A percentile compares a stretch with the other conserved stretches of the same genome.
Evolutionary conservation across 2,329 filamentous ascomycete species (phyloP).

Genomic region (Akanthomyces dipterigenus): DNA sequence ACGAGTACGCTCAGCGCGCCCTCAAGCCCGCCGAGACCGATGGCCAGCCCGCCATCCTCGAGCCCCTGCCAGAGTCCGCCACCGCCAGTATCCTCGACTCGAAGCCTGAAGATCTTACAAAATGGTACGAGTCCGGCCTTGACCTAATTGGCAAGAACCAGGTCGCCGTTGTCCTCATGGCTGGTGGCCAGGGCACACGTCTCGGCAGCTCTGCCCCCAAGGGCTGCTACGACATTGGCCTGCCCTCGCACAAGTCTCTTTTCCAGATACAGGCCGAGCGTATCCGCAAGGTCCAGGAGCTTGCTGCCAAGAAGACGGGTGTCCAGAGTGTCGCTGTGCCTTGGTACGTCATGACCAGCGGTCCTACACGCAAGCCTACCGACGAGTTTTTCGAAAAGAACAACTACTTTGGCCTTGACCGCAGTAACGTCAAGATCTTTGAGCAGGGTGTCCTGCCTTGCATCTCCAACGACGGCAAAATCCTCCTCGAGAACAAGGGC

Average conservation of each 20-base stretch:
- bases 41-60: slow-evolving; percentile 52
- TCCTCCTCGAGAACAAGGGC: slow-evolving; percentile 82
- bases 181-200: slow-evolving; percentile 91
- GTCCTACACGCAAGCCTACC: slow-evolving; percentile 86
- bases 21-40: slow-evolving; percentile 68
- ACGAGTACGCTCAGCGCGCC: slow-evolving; percentile 74
- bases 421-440: slow-evolving; percentile 85
- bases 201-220: slow-evolving; percentile 93
- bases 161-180: slow-evolving; percentile 88
- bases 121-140: slow-evolving; percentile 78
- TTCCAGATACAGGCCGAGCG: slow-evolving; percentile 98
- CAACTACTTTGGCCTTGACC: slow-evolving; percentile 81
- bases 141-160: slow-evolving; percentile 73
- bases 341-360: slow-evolving; percentile 99
- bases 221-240: slow-evolving; percentile 93
- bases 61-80: slow-evolving; percentile 81
- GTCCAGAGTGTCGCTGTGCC: slow-evolving; percentile 60
- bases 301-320: slow-evolving; percentile 66
- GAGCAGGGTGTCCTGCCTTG: slow-evolving; percentile 96
- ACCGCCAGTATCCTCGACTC: slow-evolving; percentile 91
- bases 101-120: slow-evolving; percentile 65
- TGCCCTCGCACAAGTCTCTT: slow-evolving; percentile 86
- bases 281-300: slow-evolving; percentile 75
- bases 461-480: slow-evolving; percentile 96
- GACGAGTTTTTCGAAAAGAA: slow-evolving; percentile 87